These are phyloP conservation scores for Trichaptum fuscoviolaceum DNA, from an alignment of 768 basidiomycete genomes.

Conservation along the genomic window DNA sequence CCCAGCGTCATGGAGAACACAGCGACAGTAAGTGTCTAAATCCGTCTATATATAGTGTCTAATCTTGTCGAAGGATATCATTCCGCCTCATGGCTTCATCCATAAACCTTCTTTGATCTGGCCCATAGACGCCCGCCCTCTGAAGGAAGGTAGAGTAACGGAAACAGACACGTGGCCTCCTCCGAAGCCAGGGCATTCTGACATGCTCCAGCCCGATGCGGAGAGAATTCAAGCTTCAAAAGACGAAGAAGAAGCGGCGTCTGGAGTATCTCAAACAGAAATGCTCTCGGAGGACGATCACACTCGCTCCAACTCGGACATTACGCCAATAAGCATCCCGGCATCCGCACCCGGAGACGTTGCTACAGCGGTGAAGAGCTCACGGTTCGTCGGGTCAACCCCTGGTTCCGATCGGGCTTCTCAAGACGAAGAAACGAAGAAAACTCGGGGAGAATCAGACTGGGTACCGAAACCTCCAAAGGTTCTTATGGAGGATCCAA, in stretches of 20 bases:
- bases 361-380: not conserved
- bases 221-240: constrained; percentile 20
- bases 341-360: not conserved
- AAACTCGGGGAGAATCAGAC: constrained; percentile 24
- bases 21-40: constrained; percentile 35
- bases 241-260: constrained; percentile 29
- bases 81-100: constrained; percentile 66
- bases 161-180: constrained; percentile 39
- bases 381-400: not conserved
- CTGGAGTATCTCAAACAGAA: constrained; percentile 34
- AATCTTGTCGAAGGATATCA: constrained; percentile 48
- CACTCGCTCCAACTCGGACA: constrained; percentile 16
- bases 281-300: not conserved
- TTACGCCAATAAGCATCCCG: not conserved
- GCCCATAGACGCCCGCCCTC: constrained; percentile 57
- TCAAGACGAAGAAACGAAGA: not conserved
- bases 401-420: not conserved
- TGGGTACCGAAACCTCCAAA: constrained; percentile 40
- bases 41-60: not conserved
- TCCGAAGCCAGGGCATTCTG: constrained; percentile 51
- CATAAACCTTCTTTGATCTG: constrained; percentile 75
- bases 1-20: constrained; percentile 84
- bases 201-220: constrained; percentile 36
- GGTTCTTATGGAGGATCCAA: constrained; percentile 32
- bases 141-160: constrained; percentile 50